These are phyloP conservation scores for Saccharum officinarum DNA, from an alignment of 176 grass and related monocot species.

Conservation along the genomic window DNA sequence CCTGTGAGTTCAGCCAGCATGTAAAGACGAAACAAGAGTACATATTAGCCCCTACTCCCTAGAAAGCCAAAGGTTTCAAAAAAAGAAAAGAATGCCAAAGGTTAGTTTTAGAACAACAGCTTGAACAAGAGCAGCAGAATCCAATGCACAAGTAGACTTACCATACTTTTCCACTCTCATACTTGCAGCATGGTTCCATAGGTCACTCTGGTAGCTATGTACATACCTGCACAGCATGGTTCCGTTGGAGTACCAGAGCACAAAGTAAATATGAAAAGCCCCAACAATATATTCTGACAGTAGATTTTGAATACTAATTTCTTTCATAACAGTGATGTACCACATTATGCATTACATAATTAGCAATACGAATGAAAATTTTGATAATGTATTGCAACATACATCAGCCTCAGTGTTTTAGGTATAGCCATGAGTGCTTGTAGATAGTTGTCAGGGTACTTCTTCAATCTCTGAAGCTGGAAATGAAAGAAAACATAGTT, in stretches of 20 bases:
- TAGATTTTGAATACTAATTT: not conserved
- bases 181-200: constrained; percentile 98
- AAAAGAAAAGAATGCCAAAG: not conserved
- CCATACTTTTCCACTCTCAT: constrained; percentile 88
- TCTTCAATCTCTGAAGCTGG: constrained; percentile 94
- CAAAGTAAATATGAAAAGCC: not conserved
- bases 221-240: constrained; percentile 77
- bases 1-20: constrained; percentile 55
- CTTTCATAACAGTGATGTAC: constrained; percentile 20
- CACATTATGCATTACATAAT: constrained; percentile 1
- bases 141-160: constrained; percentile 36
- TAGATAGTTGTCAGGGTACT: constrained; percentile 88
- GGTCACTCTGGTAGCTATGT: constrained; percentile 98
- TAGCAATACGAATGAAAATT: constrained; percentile 15
- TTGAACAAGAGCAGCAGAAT: constrained; percentile 11
- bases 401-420: constrained; percentile 87
- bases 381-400: constrained; percentile 36
- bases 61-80: not conserved
- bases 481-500: constrained; percentile 41
- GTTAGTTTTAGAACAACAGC: not conserved
- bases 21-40: constrained; percentile 21
- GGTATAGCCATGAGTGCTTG: constrained; percentile 94
- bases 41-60: not conserved
- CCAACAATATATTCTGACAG: not conserved
- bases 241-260: not conserved